Percentiles rank a stretch among this genome's conserved stretches.
Evolutionary conservation across 2,329 filamentous ascomycete species (phyloP).

Genomic region (Fusarium humuli): DNA sequence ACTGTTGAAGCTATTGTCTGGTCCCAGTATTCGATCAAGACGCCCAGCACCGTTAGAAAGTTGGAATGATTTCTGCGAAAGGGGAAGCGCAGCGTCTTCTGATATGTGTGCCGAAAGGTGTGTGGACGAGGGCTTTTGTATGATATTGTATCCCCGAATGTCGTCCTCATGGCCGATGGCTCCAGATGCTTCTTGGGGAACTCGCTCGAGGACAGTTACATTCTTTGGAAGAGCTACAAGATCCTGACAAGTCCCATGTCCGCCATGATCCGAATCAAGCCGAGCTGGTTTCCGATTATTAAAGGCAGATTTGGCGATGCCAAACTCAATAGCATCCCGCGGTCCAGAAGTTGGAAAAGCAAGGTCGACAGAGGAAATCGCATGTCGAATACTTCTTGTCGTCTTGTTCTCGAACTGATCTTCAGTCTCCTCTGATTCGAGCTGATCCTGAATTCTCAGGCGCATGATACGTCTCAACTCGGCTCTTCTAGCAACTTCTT

Average conservation of each 20-base stretch:
- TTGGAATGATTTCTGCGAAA: conserved; percentile 32
- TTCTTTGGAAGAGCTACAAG: neutral
- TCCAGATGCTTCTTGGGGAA: neutral
- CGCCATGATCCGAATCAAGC: conserved; percentile 6
- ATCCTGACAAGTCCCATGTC: neutral
- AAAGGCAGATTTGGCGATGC: conserved; percentile 31
- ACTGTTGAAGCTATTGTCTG: conserved; percentile 47
- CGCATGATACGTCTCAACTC: conserved; percentile 67
- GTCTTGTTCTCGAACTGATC: conserved; percentile 50
- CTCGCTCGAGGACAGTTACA: neutral
- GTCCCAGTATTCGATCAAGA: conserved; percentile 40
- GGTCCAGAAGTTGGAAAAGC: conserved; percentile 55
- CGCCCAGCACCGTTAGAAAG: conserved; percentile 34
- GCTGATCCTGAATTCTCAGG: conserved; percentile 68
- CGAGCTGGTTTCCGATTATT: neutral
- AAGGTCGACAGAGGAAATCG: conserved; percentile 46
- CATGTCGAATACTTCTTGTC: conserved; percentile 40
- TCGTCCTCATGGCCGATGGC: neutral
- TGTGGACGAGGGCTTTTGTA: neutral
- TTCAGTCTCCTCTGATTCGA: conserved; percentile 59
- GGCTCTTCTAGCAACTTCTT: conserved; percentile 65
- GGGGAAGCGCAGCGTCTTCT: conserved; percentile 14
- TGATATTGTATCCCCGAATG: neutral
- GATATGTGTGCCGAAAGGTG: neutral
- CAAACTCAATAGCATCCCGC: conserved; percentile 63